phyloP scores from a whole-genome alignment of 2,329 filamentous ascomycete species.

The Pezicula rhizophila region DNA sequence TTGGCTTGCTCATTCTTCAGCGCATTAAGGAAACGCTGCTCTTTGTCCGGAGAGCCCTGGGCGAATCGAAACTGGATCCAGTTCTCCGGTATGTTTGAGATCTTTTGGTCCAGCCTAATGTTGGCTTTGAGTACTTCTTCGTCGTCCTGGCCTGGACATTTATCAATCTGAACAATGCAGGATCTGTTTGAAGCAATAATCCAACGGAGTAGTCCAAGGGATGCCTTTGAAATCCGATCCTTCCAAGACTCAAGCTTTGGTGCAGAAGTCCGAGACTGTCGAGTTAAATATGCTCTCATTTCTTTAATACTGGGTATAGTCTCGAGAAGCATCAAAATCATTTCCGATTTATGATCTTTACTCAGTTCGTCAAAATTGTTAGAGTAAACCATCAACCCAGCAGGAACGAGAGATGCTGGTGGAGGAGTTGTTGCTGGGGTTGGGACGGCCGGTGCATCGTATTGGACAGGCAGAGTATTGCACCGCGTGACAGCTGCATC shows the following conservation, averaged over 20 bases:
- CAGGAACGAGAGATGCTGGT: constrained; percentile 18
- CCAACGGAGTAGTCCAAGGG: constrained; percentile 70
- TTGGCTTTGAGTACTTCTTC: constrained; percentile 13
- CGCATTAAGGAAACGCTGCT: constrained; percentile 64
- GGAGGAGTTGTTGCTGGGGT: constrained; percentile 20
- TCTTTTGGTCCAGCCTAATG: constrained; percentile 27
- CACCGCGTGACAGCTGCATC: constrained; percentile 7
- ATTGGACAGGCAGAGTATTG: background rate
- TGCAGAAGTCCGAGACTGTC: constrained; percentile 18
- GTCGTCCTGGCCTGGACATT: constrained; percentile 23
- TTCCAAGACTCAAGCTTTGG: constrained; percentile 42
- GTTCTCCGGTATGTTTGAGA: constrained; percentile 52
- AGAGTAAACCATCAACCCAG: constrained; percentile 36
- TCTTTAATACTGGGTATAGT: constrained; percentile 55
- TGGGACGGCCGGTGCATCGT: constrained; percentile 3
- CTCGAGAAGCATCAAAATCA: constrained; percentile 47
- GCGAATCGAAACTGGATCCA: constrained; percentile 83
- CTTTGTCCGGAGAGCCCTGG: constrained; percentile 84
- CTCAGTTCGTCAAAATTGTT: constrained; percentile 51
- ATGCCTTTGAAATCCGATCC: constrained; percentile 56
- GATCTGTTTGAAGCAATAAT: constrained; percentile 86
- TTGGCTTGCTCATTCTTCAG: constrained; percentile 40
- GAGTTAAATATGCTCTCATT: constrained; percentile 46
- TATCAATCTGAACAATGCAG: constrained; percentile 72
- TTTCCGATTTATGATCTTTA: constrained; percentile 37